These are phyloP conservation scores for Aeschynomene evenia DNA, from an alignment of 306 rosid genomes.

Conservation along the genomic window DNA sequence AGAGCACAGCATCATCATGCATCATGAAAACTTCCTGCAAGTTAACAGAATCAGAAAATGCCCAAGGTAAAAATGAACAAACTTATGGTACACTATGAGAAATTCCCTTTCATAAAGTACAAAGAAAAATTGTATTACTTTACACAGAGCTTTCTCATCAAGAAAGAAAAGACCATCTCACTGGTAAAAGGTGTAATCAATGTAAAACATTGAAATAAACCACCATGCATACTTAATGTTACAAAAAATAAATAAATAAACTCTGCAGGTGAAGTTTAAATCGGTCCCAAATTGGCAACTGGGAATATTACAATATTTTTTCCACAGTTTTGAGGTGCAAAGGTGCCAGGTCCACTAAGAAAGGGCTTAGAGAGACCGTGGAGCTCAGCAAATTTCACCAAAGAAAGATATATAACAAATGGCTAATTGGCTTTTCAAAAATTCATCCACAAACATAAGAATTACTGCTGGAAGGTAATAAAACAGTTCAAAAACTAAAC, in stretches of 20 bases:
- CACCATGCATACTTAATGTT: slow-evolving; percentile 5
- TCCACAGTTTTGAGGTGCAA: slow-evolving; percentile 5
- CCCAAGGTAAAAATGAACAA: neutral
- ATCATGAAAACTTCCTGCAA: slow-evolving; percentile 97
- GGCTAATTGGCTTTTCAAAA: neutral
- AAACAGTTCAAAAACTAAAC: slow-evolving; percentile 18
- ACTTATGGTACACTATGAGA: neutral
- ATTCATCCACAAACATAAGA: slow-evolving; percentile 15
- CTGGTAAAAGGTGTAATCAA: neutral
- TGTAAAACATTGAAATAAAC: neutral
- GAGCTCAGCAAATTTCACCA: neutral
- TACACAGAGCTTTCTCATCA: slow-evolving; percentile 8
- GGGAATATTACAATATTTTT: neutral
- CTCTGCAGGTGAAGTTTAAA: neutral
- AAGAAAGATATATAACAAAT: neutral
- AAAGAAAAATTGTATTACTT: neutral
- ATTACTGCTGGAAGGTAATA: slow-evolving; percentile 17
- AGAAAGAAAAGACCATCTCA: neutral
- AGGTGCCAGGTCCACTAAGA: neutral
- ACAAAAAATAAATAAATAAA: neutral
- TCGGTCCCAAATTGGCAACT: slow-evolving; percentile 9
- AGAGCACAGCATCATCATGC: slow-evolving; percentile 95
- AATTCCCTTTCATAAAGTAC: slow-evolving; percentile 14
- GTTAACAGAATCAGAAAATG: slow-evolving; percentile 36
- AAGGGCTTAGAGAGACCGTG: neutral